Percentiles rank a stretch among this genome's conserved stretches.
phyloP scores from a whole-genome alignment of 129 eudicot species.

The Pseudognaphalium luteoalbum region DNA sequence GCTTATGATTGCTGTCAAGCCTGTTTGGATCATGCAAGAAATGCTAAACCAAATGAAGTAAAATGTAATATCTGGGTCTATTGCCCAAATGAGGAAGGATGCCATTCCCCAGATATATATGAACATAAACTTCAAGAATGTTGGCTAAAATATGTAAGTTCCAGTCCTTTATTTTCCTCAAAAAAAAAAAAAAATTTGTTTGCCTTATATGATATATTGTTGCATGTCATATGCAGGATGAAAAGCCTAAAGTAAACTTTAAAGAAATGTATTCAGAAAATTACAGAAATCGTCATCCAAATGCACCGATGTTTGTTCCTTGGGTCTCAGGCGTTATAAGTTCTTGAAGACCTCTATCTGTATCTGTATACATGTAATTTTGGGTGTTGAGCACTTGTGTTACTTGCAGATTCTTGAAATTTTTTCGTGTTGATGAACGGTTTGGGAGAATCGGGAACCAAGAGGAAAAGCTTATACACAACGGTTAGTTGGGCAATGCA shows the following conservation, averaged over 20 bases:
- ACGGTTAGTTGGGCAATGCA: constrained; percentile 12
- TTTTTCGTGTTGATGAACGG: neutral
- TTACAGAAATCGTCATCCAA: constrained; percentile 69
- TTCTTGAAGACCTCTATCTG: constrained; percentile 20
- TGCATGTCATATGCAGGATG: constrained; percentile 51
- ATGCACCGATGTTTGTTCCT: constrained; percentile 80
- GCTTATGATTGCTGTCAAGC: constrained; percentile 94
- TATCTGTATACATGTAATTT: constrained; percentile 11
- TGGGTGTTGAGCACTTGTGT: constrained; percentile 47
- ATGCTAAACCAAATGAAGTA: constrained; percentile 60
- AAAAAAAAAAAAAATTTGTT: neutral
- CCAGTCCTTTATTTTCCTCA: neutral
- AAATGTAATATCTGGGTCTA: constrained; percentile 90
- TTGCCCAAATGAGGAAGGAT: constrained; percentile 74
- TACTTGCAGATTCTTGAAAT: too few species aligned
- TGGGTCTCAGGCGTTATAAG: constrained; percentile 83
- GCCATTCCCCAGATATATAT: constrained; percentile 84
- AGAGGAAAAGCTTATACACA: constrained; percentile 7
- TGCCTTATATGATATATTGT: constrained; percentile 9
- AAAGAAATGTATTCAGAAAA: constrained; percentile 79
- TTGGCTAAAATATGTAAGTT: constrained; percentile 91
- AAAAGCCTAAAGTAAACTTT: constrained; percentile 61
- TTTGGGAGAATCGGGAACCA: neutral
- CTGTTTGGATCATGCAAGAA: constrained; percentile 75
- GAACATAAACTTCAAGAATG: constrained; percentile 75